phyloP scores from a whole-genome alignment of 805 yeast genomes.

The Cyberlindnera japonica region DNA sequence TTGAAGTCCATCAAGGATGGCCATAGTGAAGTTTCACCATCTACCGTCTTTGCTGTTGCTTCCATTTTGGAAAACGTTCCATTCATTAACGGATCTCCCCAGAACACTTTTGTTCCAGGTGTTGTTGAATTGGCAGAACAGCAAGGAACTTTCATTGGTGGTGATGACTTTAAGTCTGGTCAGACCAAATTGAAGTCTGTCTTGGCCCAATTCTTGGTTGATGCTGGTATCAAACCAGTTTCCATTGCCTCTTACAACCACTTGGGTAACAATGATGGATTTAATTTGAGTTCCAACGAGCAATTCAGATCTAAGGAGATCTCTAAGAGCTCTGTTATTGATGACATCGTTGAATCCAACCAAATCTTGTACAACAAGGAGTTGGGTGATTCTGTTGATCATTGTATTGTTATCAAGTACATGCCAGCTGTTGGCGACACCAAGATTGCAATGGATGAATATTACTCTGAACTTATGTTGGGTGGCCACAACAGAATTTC shows the following conservation, averaged over 20 bases:
- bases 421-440: conserved; percentile 93
- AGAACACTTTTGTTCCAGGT: conserved; percentile 96
- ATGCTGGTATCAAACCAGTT: conserved; percentile 93
- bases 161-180: conserved; percentile 96
- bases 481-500: conserved; percentile 96
- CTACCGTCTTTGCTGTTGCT: conserved; percentile 93
- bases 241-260: conserved; percentile 96
- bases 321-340: conserved; percentile 88
- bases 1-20: conserved; percentile 68
- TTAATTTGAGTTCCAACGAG: conserved; percentile 82
- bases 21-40: conserved; percentile 84
- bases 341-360: conserved; percentile 89
- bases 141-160: conserved; percentile 77
- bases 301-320: conserved; percentile 96
- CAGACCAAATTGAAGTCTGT: conserved; percentile 97
- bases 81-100: conserved; percentile 95
- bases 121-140: conserved; percentile 84
- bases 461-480: conserved; percentile 92
- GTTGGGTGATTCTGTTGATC: conserved; percentile 77
- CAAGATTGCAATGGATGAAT: conserved; percentile 98
- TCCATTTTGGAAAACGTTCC: conserved; percentile 84
- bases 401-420: conserved; percentile 92
- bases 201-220: conserved; percentile 90
- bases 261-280: conserved; percentile 95
- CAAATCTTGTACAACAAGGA: conserved; percentile 78